Evolutionary conservation across 129 eudicot genomes (phyloP).

Genomic region (Gnaphalium uliginosum): DNA sequence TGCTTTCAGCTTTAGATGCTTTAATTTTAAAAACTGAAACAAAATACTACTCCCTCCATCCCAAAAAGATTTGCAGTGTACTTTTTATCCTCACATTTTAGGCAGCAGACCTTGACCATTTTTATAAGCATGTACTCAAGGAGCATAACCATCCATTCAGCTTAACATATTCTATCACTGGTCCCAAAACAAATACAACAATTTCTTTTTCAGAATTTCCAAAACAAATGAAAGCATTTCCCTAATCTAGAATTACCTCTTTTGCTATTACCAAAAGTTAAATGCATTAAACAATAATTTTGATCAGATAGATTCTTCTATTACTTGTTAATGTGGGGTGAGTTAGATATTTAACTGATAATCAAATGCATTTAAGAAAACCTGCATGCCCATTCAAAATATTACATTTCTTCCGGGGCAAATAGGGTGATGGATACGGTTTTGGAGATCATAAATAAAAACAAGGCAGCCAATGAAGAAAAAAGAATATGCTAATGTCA

Average conservation of each 20-base stretch:
- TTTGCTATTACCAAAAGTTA: conserved; percentile 1
- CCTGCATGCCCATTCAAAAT: background rate
- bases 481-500: background rate
- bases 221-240: background rate
- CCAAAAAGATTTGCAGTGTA: background rate
- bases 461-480: background rate
- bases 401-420: background rate
- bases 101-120: background rate
- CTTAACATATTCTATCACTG: conserved; percentile 5
- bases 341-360: background rate
- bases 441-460: background rate
- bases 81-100: background rate
- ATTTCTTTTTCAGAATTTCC: conserved; percentile 3
- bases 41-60: background rate
- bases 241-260: background rate
- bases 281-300: background rate
- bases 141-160: background rate
- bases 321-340: background rate
- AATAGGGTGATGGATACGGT: background rate
- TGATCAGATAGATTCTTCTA: background rate
- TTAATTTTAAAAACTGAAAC: background rate
- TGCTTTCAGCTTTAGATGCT: background rate
- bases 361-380: background rate
- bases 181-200: background rate
- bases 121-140: background rate